Evolutionary conservation across 2,329 filamentous ascomycete species (phyloP).

Genomic region (Lachnellula willkommii): DNA sequence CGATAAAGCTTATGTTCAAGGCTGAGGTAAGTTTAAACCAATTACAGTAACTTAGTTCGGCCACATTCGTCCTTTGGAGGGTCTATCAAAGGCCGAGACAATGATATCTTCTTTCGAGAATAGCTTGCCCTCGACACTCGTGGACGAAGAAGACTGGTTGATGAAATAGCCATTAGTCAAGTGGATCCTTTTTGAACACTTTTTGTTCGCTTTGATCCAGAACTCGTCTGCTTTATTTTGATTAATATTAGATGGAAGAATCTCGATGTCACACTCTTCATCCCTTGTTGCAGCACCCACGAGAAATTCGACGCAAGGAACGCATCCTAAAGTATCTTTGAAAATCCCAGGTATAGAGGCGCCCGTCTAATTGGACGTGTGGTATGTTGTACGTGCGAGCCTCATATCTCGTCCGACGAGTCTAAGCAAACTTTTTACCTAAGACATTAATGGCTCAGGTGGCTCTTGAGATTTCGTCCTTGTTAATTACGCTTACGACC

Average conservation of each 20-base stretch:
- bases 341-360: not conserved
- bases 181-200: slow-evolving; percentile 15
- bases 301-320: slow-evolving; percentile 25
- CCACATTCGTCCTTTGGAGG: no score
- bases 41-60: no score
- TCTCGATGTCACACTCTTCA: slow-evolving; percentile 17
- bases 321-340: slow-evolving; percentile 6
- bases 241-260: slow-evolving; percentile 8
- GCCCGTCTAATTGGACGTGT: not conserved
- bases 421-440: not conserved
- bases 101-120: not conserved
- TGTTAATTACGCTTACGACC: no score
- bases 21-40: no score
- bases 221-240: slow-evolving; percentile 3
- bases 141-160: slow-evolving; percentile 25
- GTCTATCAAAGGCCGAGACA: no score
- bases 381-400: slow-evolving; percentile 3
- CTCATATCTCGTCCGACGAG: slow-evolving; percentile 13
- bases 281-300: slow-evolving; percentile 16
- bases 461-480: not conserved
- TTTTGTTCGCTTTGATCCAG: slow-evolving; percentile 14
- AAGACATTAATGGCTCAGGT: not conserved
- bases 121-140: slow-evolving; percentile 13
- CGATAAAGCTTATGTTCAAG: no score
- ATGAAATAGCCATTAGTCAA: slow-evolving; percentile 9